Evolutionary conservation across 768 basidiomycete species (phyloP).

Genomic region (Chalciporus piperatus): DNA sequence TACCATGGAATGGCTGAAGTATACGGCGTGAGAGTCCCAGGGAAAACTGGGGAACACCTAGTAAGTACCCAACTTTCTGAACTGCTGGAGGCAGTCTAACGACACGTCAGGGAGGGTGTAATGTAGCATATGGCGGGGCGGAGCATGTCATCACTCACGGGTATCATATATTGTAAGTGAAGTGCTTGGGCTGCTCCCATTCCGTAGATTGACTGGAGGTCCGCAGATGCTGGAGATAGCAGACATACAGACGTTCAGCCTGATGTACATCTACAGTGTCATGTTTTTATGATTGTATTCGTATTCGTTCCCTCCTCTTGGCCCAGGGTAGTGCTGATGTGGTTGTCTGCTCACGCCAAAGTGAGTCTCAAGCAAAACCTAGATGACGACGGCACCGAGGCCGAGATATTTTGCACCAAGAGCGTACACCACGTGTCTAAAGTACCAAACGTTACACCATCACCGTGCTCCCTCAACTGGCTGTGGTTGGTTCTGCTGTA

Average conservation of each 20-base stretch:
- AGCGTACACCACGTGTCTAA: slow-evolving; percentile 5
- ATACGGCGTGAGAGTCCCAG: slow-evolving; percentile 58
- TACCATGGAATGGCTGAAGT: slow-evolving; percentile 64
- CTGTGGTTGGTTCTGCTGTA: slow-evolving; percentile 30
- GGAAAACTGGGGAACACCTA: slow-evolving; percentile 70
- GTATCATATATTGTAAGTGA: slow-evolving; percentile 45
- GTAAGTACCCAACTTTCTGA: slow-evolving; percentile 35
- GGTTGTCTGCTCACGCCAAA: neutral
- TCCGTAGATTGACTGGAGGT: neutral
- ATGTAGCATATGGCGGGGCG: slow-evolving; percentile 37
- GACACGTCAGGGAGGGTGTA: slow-evolving; percentile 37
- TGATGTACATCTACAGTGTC: neutral
- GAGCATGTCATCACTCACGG: slow-evolving; percentile 38
- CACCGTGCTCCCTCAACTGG: slow-evolving; percentile 29
- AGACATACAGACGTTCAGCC: neutral
- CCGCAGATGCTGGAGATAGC: slow-evolving; percentile 37
- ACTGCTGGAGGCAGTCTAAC: neutral
- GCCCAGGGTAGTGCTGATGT: neutral
- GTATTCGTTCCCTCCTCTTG: neutral
- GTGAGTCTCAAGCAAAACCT: neutral
- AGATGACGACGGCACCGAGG: neutral
- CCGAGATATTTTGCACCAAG: slow-evolving; percentile 3
- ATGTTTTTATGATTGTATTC: neutral
- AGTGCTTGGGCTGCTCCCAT: neutral
- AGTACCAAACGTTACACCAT: slow-evolving; percentile 1